Base-by-base conservation (phyloP, 164 flowering plant genomes). In the grape (Vitis vinifera) region DNA sequence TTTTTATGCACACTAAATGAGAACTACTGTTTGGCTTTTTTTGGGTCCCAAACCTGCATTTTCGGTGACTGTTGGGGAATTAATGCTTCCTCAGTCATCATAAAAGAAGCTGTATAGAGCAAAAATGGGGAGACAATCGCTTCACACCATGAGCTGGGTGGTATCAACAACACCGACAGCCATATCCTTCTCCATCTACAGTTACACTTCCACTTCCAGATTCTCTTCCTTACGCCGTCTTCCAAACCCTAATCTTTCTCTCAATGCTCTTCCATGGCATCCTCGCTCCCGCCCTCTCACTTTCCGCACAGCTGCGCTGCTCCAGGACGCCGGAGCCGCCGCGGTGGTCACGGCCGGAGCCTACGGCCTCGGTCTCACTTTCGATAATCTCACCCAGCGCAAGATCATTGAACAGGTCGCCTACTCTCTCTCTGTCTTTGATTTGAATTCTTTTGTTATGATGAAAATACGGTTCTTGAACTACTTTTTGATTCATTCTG, bases 301-400 rank as follows among this genome's bases (percentile, higher is more conserved):
- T 65, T 16, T 67, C 66, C 60, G 57, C 51, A 74, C 70, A 16
- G 62, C 52, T 17, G 56, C 51, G 31, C 31, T 84, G 37, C 16
- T 86, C 15, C 92, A 77, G 37, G 97, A 94, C 66, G 87, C 82
- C 53, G 87, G 82, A 2, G 97, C 98, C 11, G 77, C 93, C 16
- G 85, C 79, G 2, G 71, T 76, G 5, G 91, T 86, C 3, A 61
- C 83, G 44, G 83, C 62, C 62, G 91, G 95, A 27, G 95, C 90
- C 27, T 92, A 88, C 71, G 80, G 68, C 9, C 84, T 94, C 37
- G 97, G 92, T 29, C 76, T 65, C 47, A 56, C 78, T 5, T 92
- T 92, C 69, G 90, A 94, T 69, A 19, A 59, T 65, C 92, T 94
- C 74, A 84, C 94, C 3, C 63, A 75, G 17, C 75, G 75, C 44